A percentile compares a stretch with the other conserved stretches of the same genome.
Conservation (phyloP, 495 filamentous ascomycete species). For the Penicillium paradoxum region DNA sequence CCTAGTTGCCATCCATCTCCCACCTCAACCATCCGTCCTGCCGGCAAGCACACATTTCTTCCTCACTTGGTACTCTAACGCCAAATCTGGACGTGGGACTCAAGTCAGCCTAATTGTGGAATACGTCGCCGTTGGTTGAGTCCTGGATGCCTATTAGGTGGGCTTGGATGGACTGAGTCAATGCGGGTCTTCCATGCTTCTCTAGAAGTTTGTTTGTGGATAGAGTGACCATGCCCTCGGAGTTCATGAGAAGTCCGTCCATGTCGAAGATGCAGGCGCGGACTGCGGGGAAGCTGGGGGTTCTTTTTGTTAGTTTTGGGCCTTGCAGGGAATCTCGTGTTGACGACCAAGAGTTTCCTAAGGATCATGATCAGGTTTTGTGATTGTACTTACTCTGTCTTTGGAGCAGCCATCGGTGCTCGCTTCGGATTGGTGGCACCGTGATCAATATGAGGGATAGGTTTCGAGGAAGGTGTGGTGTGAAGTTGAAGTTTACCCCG, state of each 20-base stretch:
- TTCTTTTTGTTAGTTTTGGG: background rate
- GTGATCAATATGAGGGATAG: no score
- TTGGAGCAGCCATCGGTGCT: no score
- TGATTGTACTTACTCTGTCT: no score
- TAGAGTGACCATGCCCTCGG: conserved; percentile 38
- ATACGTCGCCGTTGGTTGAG: background rate
- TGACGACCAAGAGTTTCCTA: no score
- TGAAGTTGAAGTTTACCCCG: no score
- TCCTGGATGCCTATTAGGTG: conserved; percentile 23
- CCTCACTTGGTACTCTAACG: conserved; percentile 20
- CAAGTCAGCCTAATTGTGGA: conserved; percentile 19
- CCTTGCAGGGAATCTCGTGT: no score
- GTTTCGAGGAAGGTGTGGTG: no score
- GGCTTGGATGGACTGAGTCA: conserved; percentile 25
- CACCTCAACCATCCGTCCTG: conserved; percentile 18
- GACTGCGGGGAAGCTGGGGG: conserved; percentile 30
- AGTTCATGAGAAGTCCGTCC: conserved; percentile 40
- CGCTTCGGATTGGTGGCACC: no score
- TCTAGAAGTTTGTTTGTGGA: conserved; percentile 31
- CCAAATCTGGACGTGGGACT: conserved; percentile 35
- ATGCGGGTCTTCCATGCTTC: conserved; percentile 22
- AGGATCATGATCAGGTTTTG: no score
- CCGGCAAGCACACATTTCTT: conserved; percentile 31
- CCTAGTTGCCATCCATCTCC: conserved; percentile 22
- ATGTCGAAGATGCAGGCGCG: conserved; percentile 45